Evolutionary conservation across 768 basidiomycete species (phyloP).

Genomic region (Russula brevipes): DNA sequence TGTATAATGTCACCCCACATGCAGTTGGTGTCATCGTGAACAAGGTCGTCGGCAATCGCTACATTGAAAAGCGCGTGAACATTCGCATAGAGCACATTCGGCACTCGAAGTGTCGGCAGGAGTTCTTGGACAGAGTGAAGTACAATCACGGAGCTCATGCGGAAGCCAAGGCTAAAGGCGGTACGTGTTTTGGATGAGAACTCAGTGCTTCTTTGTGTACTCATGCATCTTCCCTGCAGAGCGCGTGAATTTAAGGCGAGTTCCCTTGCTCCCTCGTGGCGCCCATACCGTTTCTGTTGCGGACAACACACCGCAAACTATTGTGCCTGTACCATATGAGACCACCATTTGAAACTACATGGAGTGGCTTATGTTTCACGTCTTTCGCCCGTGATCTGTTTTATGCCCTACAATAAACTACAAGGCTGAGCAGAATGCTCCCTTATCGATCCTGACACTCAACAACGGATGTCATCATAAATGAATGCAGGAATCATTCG

Average conservation of each 20-base stretch:
- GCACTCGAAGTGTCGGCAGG: constrained; percentile 97
- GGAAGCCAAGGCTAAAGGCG: constrained; percentile 87
- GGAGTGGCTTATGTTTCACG: neutral
- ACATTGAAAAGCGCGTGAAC: constrained; percentile 99
- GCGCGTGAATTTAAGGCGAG: constrained; percentile 78
- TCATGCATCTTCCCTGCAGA: constrained; percentile 39
- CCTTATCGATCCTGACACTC: neutral
- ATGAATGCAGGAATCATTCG: neutral
- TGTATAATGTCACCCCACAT: constrained; percentile 95
- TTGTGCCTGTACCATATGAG: constrained; percentile 91
- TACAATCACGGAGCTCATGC: constrained; percentile 77
- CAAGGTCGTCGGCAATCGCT: constrained; percentile 98
- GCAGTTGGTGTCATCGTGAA: constrained; percentile 96
- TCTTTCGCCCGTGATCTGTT: constrained; percentile 6
- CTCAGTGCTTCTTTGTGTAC: neutral
- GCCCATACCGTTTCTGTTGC: constrained; percentile 65
- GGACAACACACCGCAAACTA: constrained; percentile 86
- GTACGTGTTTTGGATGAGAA: constrained; percentile 41
- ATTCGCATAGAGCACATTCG: constrained; percentile 91
- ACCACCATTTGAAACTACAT: constrained; percentile 74
- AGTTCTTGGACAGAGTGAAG: constrained; percentile 96
- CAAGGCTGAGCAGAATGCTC: neutral
- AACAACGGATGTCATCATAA: neutral
- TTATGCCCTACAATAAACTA: constrained; percentile 6
- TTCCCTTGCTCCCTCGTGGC: constrained; percentile 77